Evolutionary conservation across 768 basidiomycete genomes (phyloP).

Genomic region (Melanogaster broomeanus): DNA sequence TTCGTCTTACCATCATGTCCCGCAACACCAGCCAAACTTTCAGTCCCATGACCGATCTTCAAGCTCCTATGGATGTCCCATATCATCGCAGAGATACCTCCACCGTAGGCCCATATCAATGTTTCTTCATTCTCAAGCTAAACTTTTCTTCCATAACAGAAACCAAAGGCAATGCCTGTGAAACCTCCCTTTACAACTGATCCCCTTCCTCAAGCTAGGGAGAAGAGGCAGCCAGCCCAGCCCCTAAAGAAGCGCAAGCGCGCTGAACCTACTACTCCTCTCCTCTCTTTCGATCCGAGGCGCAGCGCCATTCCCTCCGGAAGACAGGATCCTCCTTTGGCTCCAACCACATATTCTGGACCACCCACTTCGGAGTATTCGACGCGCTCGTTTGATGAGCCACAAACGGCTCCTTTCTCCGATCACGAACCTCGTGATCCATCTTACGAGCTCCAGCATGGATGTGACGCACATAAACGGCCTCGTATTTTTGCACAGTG

Average conservation of each 20-base stretch:
- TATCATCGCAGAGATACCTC: slow-evolving; percentile 21
- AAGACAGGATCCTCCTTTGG: slow-evolving; percentile 13
- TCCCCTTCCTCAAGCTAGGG: slow-evolving; percentile 26
- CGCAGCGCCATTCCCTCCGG: slow-evolving; percentile 23
- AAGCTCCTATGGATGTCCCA: slow-evolving; percentile 1
- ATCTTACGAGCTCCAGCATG: slow-evolving; percentile 1
- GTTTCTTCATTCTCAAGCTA: slow-evolving; percentile 7
- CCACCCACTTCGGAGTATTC: slow-evolving; percentile 11
- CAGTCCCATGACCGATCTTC: slow-evolving; percentile 13
- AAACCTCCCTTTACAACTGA: slow-evolving; percentile 20
- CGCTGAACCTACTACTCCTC: slow-evolving; percentile 17
- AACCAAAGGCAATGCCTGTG: slow-evolving; percentile 13
- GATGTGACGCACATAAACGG: slow-evolving; percentile 15
- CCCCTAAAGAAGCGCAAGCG: slow-evolving; percentile 27
- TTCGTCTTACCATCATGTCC: slow-evolving; percentile 13
- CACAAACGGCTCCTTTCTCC: background rate
- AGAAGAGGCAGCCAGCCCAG: slow-evolving; percentile 17
- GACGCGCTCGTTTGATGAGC: slow-evolving; percentile 12
- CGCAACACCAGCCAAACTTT: background rate
- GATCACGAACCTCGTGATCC: slow-evolving; percentile 11
- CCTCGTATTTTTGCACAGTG: slow-evolving; percentile 13
- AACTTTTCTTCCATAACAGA: slow-evolving; percentile 20
- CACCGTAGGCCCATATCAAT: slow-evolving; percentile 19
- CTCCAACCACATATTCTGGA: slow-evolving; percentile 6
- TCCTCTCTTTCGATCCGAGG: slow-evolving; percentile 20